A percentile compares a stretch with the other conserved stretches of the same genome.
phyloP scores from a whole-genome alignment of 2,329 filamentous ascomycete genomes.

The Capronia coronata region DNA sequence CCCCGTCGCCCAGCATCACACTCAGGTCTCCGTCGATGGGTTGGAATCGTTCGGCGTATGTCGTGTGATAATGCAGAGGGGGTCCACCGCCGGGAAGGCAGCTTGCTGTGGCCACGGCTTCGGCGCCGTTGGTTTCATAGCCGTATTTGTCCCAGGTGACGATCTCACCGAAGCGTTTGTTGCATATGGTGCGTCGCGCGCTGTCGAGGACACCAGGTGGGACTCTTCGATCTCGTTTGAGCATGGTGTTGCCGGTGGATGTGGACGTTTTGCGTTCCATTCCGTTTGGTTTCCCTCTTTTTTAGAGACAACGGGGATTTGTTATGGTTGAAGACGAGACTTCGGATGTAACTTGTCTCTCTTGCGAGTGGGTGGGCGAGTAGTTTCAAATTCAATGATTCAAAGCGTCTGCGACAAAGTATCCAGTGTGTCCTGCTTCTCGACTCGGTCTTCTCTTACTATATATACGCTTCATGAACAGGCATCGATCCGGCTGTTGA shows the following conservation, averaged over 20 bases:
- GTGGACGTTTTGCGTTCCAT: background rate
- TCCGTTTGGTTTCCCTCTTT: background rate
- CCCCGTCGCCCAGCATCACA: conserved; percentile 13
- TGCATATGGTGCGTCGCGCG: conserved; percentile 12
- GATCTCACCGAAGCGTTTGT: conserved; percentile 18
- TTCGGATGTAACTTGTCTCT: too few species aligned
- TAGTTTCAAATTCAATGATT: too few species aligned
- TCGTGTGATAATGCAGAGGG: conserved; percentile 20
- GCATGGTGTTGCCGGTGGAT: conserved; percentile 10
- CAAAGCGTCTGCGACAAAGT: too few species aligned
- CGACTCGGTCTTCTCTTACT: too few species aligned
- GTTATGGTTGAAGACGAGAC: too few species aligned
- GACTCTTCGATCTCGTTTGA: conserved; percentile 8
- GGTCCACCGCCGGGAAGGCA: conserved; percentile 24
- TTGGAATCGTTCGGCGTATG: conserved; percentile 21
- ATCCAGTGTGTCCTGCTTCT: too few species aligned
- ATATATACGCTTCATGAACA: too few species aligned
- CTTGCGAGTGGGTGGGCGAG: too few species aligned
- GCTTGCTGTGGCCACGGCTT: conserved; percentile 6
- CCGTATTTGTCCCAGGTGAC: conserved; percentile 19
- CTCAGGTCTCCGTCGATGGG: conserved; percentile 7
- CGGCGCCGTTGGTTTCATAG: conserved; percentile 16
- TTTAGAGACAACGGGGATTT: too few species aligned
- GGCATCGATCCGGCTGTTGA: too few species aligned
- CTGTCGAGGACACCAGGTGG: conserved; percentile 20